Percentiles rank a stretch among this genome's conserved stretches.
Evolutionary conservation across 2,329 filamentous ascomycete genomes (phyloP).

Genomic region (Penicillium expansum): DNA sequence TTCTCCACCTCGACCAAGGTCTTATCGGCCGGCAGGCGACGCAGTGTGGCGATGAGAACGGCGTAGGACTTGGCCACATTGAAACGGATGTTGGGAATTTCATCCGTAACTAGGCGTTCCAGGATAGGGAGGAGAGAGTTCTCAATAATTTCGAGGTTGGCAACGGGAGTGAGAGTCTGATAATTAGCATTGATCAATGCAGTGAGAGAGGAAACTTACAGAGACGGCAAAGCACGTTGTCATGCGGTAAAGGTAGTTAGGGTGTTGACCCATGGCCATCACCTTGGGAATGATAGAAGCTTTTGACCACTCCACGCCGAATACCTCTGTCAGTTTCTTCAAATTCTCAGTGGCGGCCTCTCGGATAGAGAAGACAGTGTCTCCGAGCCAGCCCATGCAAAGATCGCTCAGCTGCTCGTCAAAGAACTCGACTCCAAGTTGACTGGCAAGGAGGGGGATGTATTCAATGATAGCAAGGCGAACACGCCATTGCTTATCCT

Average conservation of each 20-base stretch:
- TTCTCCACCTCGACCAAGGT: conserved; percentile 85
- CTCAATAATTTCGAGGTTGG: conserved; percentile 89
- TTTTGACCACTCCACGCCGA: conserved; percentile 96
- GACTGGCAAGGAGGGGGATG: conserved; percentile 90
- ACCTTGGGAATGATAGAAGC: conserved; percentile 98
- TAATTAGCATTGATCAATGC: conserved; percentile 26
- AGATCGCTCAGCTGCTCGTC: conserved; percentile 93
- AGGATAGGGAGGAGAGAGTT: conserved; percentile 94
- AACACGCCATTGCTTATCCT: conserved; percentile 99
- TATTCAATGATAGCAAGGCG: conserved; percentile 98
- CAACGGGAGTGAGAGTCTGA: conserved; percentile 88
- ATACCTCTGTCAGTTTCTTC: conserved; percentile 97
- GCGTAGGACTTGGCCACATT: conserved; percentile 98
- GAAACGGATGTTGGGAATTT: conserved; percentile 98
- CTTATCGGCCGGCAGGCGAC: conserved; percentile 82
- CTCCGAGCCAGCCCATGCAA: conserved; percentile 98
- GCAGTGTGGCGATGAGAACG: conserved; percentile 84
- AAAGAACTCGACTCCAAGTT: conserved; percentile 95
- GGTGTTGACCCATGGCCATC: conserved; percentile 95
- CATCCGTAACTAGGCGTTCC: conserved; percentile 87
- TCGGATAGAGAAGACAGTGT: conserved; percentile 97
- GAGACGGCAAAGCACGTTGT: conserved; percentile 99
- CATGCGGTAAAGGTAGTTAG: conserved; percentile 99
- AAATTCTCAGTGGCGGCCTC: conserved; percentile 96
- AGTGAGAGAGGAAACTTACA: conserved; percentile 57